A percentile compares a stretch with the other conserved stretches of the same genome.
Evolutionary conservation across 2,329 filamentous ascomycete genomes (phyloP).

Genomic region (Niveomyces coronatus): DNA sequence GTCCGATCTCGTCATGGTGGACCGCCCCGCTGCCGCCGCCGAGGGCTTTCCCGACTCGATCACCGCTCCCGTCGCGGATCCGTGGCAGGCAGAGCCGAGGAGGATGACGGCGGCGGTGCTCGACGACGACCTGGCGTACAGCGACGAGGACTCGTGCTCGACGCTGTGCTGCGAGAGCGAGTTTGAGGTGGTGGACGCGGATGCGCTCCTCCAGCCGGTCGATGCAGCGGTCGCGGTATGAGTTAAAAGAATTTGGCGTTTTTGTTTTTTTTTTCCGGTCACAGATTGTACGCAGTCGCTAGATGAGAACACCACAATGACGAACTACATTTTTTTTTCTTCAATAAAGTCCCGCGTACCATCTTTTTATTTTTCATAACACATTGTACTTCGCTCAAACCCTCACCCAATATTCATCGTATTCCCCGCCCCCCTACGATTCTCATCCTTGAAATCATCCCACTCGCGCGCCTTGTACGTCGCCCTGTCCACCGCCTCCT

Average conservation of each 20-base stretch:
- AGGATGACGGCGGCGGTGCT: constrained; percentile 8
- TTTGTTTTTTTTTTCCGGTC: too few relatives aligned
- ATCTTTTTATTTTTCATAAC: too few relatives aligned
- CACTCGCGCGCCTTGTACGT: constrained; percentile 89
- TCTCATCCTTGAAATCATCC: constrained; percentile 90
- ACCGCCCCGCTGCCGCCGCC: too few relatives aligned
- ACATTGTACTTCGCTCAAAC: not conserved
- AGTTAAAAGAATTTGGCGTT: too few relatives aligned
- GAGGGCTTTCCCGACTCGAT: constrained; percentile 23
- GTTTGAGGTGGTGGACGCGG: constrained; percentile 1
- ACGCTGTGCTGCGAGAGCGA: constrained; percentile 4
- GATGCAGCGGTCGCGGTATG: not conserved
- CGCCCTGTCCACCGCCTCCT: constrained; percentile 77
- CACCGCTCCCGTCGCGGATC: too few relatives aligned
- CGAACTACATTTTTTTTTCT: too few relatives aligned
- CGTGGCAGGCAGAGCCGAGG: constrained; percentile 19
- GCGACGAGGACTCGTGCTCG: constrained; percentile 4
- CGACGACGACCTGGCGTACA: constrained; percentile 16
- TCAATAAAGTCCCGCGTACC: too few relatives aligned
- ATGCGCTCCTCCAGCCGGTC: too few relatives aligned
- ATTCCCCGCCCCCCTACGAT: constrained; percentile 75
- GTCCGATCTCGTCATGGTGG: constrained; percentile 22
- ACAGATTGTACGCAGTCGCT: too few relatives aligned
- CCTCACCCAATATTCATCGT: constrained; percentile 63
- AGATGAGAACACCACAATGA: too few relatives aligned